Evolutionary conservation across 2,329 filamentous ascomycete species (phyloP), one percentile per base, ranked within the genome.

Genomic region (Aspergillus fischeri): DNA sequence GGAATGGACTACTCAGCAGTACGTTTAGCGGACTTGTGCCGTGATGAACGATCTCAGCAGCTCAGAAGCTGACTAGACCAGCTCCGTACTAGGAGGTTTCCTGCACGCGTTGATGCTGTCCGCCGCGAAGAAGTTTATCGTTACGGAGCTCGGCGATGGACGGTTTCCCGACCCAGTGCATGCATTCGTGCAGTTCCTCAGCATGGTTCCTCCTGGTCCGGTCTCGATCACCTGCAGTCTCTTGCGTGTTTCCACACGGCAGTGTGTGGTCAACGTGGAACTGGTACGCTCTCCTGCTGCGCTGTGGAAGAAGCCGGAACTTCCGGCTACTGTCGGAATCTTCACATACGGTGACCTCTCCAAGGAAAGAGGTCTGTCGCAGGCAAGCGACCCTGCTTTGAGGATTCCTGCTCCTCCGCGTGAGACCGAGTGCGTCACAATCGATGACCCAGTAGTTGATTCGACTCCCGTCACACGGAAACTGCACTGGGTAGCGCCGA

Each of bases 1-100:
- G 9, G 60, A 65, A 55, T 66, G 64, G 63, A 63, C 61, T 25
- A 64, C 63, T 9, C 64, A 66, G 52, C 61, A 65, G 64, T 66
- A 65, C 51, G 61, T 57, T 32, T 48, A 17, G 24, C 29, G n/a
- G 45, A 24, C 21, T 47, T 24, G 21, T 28, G 49, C 47, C n/a
- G 51, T 35, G 21, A 27, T 45, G n/a, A 17, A n/a, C 48, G 17
- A 48, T 35, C 17, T 28, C 54, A 38, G 47, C 50, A 28, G 49
- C 27, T 24, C 27, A 35, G 14, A 51, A 28, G 53, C 56, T 60
- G 52, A 65, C 57, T 44, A 41, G 49, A 49, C 51, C 28, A 66
- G 64, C 54, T 64, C 64, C 32, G 58, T 65, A 11, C 54, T 66
- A 54, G 64, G 64, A 20, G 64, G 64, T 3, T 66, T 62, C 29